Evolutionary conservation across 192 early-diverging fungal genomes (phyloP).

Genomic region (Allomyces arbusculus): DNA sequence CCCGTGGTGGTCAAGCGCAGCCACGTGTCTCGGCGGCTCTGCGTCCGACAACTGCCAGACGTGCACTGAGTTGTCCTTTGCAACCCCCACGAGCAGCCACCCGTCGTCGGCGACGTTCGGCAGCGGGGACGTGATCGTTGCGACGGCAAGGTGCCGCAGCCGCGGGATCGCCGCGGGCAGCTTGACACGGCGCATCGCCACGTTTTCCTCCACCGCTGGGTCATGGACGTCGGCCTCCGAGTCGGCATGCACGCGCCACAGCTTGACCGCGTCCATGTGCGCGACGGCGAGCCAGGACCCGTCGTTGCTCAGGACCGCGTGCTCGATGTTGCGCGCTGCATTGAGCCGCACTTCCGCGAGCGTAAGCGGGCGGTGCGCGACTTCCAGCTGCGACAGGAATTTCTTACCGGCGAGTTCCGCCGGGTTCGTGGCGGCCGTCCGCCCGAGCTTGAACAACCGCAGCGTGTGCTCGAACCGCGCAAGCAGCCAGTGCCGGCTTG

Average conservation of each 20-base stretch:
- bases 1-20: background rate
- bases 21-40: background rate
- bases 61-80: background rate
- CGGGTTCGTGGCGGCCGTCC: conserved; percentile 10
- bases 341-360: conserved; percentile 60
- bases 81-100: background rate
- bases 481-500: conserved; percentile 18
- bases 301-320: conserved; percentile 56
- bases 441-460: conserved; percentile 69
- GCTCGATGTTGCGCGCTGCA: conserved; percentile 40
- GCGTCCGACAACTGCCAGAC: background rate
- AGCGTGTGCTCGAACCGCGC: conserved; percentile 43
- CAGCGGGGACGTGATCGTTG: too few relatives aligned
- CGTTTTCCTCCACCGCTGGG: too few relatives aligned
- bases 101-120: too few relatives aligned
- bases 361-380: conserved; percentile 41
- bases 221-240: too few relatives aligned
- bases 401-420: conserved; percentile 6
- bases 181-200: too few relatives aligned
- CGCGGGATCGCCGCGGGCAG: too few relatives aligned
- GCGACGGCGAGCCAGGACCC: conserved; percentile 67
- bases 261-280: conserved; percentile 34
- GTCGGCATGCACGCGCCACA: background rate
- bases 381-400: conserved; percentile 20
- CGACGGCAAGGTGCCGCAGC: too few relatives aligned